A percentile compares a stretch with the other conserved stretches of the same genome.
phyloP scores from a whole-genome alignment of 2,329 filamentous ascomycete genomes.

The Dactylonectria macrodidyma region DNA sequence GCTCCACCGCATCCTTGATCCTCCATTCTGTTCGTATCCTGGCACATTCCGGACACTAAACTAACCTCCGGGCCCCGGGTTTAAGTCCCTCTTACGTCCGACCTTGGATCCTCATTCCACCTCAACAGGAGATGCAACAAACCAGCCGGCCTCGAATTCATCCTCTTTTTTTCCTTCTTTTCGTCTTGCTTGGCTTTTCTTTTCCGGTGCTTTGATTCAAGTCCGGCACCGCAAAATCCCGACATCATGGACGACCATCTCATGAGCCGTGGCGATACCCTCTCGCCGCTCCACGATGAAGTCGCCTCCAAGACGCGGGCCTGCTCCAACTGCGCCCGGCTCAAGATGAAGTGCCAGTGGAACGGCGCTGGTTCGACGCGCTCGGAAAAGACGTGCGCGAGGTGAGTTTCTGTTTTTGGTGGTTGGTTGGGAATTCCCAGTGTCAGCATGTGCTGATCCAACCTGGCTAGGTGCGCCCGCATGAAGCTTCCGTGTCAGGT shows the following conservation, averaged over 20 bases:
- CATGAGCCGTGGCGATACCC: slow-evolving; percentile 29
- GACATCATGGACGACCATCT: slow-evolving; percentile 41
- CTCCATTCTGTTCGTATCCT: neutral
- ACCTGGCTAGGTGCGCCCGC: slow-evolving; percentile 50
- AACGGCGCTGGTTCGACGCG: slow-evolving; percentile 40
- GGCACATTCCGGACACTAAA: slow-evolving; percentile 21
- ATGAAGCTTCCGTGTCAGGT: slow-evolving; percentile 53
- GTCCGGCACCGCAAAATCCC: neutral
- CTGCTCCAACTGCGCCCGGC: slow-evolving; percentile 52
- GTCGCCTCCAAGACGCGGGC: slow-evolving; percentile 49
- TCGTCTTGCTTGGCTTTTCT: neutral
- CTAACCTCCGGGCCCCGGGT: slow-evolving; percentile 35
- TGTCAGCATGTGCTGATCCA: slow-evolving; percentile 2
- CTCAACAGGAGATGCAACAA: neutral
- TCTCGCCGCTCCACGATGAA: neutral
- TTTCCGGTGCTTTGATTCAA: neutral
- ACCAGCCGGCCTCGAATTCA: neutral
- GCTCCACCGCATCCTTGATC: neutral
- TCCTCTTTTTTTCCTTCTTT: neutral
- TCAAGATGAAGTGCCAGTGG: slow-evolving; percentile 57
- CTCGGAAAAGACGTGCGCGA: slow-evolving; percentile 44
- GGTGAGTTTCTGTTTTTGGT: slow-evolving; percentile 36
- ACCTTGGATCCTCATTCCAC: slow-evolving; percentile 2
- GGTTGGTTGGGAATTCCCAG: neutral
- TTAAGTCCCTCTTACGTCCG: slow-evolving; percentile 37